Percentiles rank a stretch among this genome's conserved stretches.
Conservation (phyloP, 148 eudicot genomes). For the Camellia lanceoleosa region DNA sequence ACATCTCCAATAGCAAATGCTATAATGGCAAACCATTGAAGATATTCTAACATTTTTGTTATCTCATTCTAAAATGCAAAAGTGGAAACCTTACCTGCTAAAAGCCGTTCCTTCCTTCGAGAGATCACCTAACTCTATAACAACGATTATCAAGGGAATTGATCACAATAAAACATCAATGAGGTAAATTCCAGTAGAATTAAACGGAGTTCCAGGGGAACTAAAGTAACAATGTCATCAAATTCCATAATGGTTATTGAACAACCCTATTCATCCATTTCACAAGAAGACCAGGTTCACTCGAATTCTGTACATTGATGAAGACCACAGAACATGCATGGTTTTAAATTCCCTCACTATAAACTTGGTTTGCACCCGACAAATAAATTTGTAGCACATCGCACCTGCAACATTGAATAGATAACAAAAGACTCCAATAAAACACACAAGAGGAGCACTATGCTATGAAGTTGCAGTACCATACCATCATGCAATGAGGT, state of each 20-base stretch:
- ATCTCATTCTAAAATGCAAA: neutral
- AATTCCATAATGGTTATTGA: neutral
- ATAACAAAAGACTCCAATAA: neutral
- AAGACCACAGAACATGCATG: neutral
- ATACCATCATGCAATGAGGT: too few species aligned
- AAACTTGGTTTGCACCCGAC: neutral
- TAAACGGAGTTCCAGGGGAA: neutral
- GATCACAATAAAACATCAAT: neutral
- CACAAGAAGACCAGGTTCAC: neutral
- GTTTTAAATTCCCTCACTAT: neutral
- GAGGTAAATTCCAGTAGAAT: neutral
- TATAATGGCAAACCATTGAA: too few species aligned
- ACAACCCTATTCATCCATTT: neutral
- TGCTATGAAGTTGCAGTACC: neutral
- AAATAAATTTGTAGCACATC: neutral
- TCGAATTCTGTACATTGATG: neutral
- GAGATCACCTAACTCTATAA: neutral
- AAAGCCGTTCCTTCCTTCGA: neutral
- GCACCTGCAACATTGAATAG: neutral
- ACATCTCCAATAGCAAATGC: too few species aligned
- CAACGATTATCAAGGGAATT: conserved; percentile 8
- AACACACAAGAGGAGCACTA: neutral
- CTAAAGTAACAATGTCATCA: neutral
- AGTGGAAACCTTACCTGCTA: neutral
- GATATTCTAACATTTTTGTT: too few species aligned